Evolutionary conservation across 495 filamentous ascomycete genomes (phyloP).

Genomic region (Oidiodendron maius): DNA sequence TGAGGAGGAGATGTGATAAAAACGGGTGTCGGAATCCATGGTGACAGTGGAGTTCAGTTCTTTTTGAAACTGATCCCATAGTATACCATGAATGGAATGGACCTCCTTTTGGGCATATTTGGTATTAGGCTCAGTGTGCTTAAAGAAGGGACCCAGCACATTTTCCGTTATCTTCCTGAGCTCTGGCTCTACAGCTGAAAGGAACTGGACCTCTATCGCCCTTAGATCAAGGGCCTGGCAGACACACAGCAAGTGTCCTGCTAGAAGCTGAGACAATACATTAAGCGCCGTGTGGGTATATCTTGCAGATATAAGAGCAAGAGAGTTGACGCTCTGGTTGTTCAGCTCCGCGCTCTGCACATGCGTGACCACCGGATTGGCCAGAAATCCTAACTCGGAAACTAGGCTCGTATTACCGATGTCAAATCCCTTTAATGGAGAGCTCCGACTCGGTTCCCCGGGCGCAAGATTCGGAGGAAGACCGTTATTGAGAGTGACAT

Average conservation of each 20-base stretch:
- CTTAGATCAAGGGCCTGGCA: slow-evolving; percentile 43
- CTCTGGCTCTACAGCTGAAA: slow-evolving; percentile 11
- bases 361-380: slow-evolving; percentile 46
- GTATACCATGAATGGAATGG: too few relatives aligned
- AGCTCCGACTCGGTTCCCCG: slow-evolving; percentile 45
- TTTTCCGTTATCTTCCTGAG: not conserved
- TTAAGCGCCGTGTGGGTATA: slow-evolving; percentile 51
- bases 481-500: slow-evolving; percentile 47
- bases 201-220: slow-evolving; percentile 16
- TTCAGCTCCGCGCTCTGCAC: slow-evolving; percentile 53
- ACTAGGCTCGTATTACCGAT: slow-evolving; percentile 57
- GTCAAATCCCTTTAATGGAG: slow-evolving; percentile 54
- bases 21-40: not conserved
- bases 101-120: not conserved
- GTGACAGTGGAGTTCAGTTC: not conserved
- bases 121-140: not conserved
- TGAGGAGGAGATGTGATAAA: too few relatives aligned
- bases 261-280: slow-evolving; percentile 45
- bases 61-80: not conserved
- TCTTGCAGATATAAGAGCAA: slow-evolving; percentile 50
- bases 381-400: slow-evolving; percentile 50
- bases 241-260: slow-evolving; percentile 41
- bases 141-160: not conserved
- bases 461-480: slow-evolving; percentile 51
- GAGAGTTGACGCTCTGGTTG: slow-evolving; percentile 55